Conservation (phyloP, 495 filamentous ascomycete genomes). For the Hypoxylon cercidicola region DNA sequence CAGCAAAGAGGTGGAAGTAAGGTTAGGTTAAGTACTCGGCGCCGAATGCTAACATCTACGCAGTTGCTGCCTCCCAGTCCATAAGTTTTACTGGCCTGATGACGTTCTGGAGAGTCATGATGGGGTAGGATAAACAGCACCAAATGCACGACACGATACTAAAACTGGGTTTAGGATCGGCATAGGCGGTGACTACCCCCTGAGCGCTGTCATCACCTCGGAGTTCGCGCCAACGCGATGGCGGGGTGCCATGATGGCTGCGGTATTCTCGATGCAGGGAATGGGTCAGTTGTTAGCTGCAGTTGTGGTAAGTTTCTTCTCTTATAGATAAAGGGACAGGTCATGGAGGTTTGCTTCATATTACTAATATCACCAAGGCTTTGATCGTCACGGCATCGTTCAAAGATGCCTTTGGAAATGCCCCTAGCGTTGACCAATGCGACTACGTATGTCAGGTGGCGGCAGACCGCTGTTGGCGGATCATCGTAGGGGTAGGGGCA, state of each 20-base stretch:
- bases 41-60: conserved; percentile 19
- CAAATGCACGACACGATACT: conserved; percentile 11
- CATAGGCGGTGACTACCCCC: conserved; percentile 79
- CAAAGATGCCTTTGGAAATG: conserved; percentile 67
- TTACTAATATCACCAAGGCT: conserved; percentile 45
- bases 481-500: conserved; percentile 81
- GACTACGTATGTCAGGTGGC: conserved; percentile 70
- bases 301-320: conserved; percentile 53
- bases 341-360: no score
- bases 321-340: no score
- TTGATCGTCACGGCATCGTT: conserved; percentile 77
- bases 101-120: conserved; percentile 82
- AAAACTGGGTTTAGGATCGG: conserved; percentile 55
- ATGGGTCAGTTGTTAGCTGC: conserved; percentile 79
- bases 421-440: conserved; percentile 60
- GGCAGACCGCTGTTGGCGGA: conserved; percentile 85
- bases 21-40: not conserved
- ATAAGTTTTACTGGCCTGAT: conserved; percentile 76
- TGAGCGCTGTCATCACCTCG: conserved; percentile 82
- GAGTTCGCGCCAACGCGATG: conserved; percentile 88
- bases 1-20: no score
- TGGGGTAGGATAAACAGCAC: conserved; percentile 59
- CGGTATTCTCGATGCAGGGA: conserved; percentile 89
- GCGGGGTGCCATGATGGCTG: conserved; percentile 88
- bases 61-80: conserved; percentile 64